These are phyloP conservation scores for Coelastrella sp. DNA, from an alignment of 139 green algal species.

Conservation along the genomic window DNA sequence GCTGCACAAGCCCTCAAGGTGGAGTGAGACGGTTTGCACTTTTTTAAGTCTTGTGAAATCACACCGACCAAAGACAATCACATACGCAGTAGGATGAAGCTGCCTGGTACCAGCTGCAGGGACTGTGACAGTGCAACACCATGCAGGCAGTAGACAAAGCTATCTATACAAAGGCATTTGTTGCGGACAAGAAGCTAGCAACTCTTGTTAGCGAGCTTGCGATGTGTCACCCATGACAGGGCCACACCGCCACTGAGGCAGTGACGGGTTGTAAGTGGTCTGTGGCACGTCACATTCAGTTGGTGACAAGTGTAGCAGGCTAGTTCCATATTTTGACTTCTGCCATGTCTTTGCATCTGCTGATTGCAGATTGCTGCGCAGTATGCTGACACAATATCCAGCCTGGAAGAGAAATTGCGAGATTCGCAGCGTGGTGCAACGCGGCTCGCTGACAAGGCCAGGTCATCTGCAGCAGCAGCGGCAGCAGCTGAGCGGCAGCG, in stretches of 20 bases:
- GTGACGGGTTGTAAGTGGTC: not conserved
- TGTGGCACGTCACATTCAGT: not conserved
- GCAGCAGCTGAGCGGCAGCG: conserved; percentile 5
- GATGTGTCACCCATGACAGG: too few species aligned
- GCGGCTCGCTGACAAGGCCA: conserved; percentile 3
- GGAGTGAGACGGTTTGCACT: not conserved
- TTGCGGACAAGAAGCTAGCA: too few species aligned
- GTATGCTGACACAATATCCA: not conserved
- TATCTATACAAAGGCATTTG: too few species aligned
- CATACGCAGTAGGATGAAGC: too few species aligned
- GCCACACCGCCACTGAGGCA: too few species aligned
- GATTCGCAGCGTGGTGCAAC: not conserved
- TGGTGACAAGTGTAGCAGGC: not conserved
- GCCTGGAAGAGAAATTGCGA: conserved; percentile 7
- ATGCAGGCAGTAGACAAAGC: too few species aligned
- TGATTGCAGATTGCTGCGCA: conserved; percentile 8
- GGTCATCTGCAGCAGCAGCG: conserved; percentile 22
- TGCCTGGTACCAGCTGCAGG: too few species aligned
- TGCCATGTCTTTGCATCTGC: not conserved
- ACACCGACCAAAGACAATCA: too few species aligned
- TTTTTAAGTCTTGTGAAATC: too few species aligned
- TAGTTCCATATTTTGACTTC: not conserved
- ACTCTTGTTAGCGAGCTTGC: too few species aligned
- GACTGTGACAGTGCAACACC: too few species aligned
- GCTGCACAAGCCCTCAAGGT: conserved; percentile 40